Evolutionary conservation across 352 stramenopile species (phyloP), one percentile per base, ranked within the genome.

Genomic region (Phytophthora constricta): DNA sequence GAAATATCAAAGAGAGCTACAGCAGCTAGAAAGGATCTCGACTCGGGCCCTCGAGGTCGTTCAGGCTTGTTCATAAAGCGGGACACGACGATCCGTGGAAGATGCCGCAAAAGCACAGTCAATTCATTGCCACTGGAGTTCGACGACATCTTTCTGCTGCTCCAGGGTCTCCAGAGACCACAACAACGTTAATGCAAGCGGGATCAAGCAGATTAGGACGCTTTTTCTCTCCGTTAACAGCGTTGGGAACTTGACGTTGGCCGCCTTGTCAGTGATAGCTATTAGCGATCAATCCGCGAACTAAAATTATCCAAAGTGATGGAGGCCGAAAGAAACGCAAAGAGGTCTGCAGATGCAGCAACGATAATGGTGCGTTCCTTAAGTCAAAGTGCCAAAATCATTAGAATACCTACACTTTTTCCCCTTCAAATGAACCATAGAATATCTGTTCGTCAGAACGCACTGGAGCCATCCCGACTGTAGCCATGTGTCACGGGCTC

Each of bases 1-100:
- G 84, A 93, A 31, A 96, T 93, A 58, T 96, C 87, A 48, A 96
- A 96, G 13, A 97, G 68, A 10, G 79, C 89, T 11, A 96, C 84
- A 4, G 90, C 82, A 0, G 82, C 86, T 0, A 80, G 70, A 52
- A 92, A 92, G 4, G 71, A 66, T 17, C 46, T 62, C 27, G 70
- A 77, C 65, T 84, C 79, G 4, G 85, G 83, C 10, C 76, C 83
- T 20, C 69, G 74, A 10, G 84, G 76, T 2, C 71, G 77, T 42
- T 88, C 72, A 2, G 70, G 80, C 1, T 77, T 80, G 23, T 68
- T 71, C 4, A 86, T 20, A 48, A 87, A 93, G 26, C 74, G 76
- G 43, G 85, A 86, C 14, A 91, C 64, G 46, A 92, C 85, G 66
- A 93, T 89, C 41, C 84, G 82, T 10, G 85, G 85, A n/a, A 93